These are phyloP conservation scores for Pilatotrama ljubarskyi DNA, from an alignment of 768 basidiomycete genomes.

Conservation along the genomic window DNA sequence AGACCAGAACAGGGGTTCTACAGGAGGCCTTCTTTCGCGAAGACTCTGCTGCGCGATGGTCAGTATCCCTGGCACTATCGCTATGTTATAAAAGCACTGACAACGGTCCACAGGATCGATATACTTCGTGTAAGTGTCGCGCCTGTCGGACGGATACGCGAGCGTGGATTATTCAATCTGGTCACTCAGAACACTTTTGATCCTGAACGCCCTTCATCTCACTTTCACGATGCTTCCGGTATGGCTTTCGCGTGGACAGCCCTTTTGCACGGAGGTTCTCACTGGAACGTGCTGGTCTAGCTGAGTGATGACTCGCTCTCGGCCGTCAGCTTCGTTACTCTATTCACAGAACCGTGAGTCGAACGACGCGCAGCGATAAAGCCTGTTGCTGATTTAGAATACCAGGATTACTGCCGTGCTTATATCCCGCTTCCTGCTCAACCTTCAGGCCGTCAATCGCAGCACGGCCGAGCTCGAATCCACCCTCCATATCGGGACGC, in stretches of 20 bases:
- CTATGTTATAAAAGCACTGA: neutral
- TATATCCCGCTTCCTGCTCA: neutral
- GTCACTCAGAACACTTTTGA: neutral
- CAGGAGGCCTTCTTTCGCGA: neutral
- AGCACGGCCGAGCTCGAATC: neutral
- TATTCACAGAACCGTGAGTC: neutral
- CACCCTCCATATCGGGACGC: neutral
- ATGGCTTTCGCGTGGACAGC: neutral
- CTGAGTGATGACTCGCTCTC: neutral
- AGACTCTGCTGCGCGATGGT: constrained; percentile 1
- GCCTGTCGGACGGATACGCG: too few relatives aligned
- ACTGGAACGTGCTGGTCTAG: neutral
- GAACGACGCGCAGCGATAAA: too few relatives aligned
- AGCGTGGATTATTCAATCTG: neutral
- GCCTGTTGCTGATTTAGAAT: too few relatives aligned
- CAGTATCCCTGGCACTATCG: neutral
- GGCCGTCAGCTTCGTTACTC: neutral
- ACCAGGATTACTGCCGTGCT: neutral
- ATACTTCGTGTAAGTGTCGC: neutral
- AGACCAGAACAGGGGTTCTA: neutral
- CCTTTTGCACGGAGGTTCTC: neutral
- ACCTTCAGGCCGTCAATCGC: neutral
- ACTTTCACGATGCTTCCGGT: neutral
- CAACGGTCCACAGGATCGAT: neutral
- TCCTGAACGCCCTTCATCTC: neutral